Conservation (phyloP, 768 basidiomycete genomes). For the Trametopsis cervina region DNA sequence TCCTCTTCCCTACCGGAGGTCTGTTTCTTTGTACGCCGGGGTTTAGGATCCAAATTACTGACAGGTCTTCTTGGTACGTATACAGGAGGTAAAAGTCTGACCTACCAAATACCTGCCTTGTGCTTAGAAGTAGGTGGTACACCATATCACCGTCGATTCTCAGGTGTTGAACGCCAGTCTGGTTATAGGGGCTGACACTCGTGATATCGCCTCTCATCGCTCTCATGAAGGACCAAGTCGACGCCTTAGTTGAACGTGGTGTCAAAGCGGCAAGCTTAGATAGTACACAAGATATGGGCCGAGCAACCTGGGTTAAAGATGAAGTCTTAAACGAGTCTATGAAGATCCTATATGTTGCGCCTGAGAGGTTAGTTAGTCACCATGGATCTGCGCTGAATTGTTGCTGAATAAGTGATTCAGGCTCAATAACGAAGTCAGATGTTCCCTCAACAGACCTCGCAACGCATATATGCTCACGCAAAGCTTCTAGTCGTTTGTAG, state of each 20-base stretch:
- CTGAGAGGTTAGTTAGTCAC: slow-evolving; percentile 31
- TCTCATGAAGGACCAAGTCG: slow-evolving; percentile 88
- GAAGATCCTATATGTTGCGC: slow-evolving; percentile 43
- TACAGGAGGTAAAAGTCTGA: slow-evolving; percentile 32
- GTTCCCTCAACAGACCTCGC: neutral
- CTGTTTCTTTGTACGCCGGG: slow-evolving; percentile 1
- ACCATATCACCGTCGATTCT: neutral
- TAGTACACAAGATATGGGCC: slow-evolving; percentile 28
- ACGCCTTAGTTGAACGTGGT: slow-evolving; percentile 52
- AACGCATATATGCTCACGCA: neutral
- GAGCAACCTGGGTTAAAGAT: slow-evolving; percentile 27
- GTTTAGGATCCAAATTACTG: no score
- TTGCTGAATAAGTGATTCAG: slow-evolving; percentile 21
- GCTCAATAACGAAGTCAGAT: slow-evolving; percentile 34
- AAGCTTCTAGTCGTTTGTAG: slow-evolving; percentile 22
- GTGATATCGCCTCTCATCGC: slow-evolving; percentile 88
- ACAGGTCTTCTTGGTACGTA: neutral
- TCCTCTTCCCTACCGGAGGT: slow-evolving; percentile 35
- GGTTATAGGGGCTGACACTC: slow-evolving; percentile 63
- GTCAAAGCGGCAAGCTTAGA: slow-evolving; percentile 57
- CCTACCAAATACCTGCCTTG: slow-evolving; percentile 34
- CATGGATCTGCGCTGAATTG: neutral
- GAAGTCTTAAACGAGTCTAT: slow-evolving; percentile 31
- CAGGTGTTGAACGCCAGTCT: slow-evolving; percentile 6
- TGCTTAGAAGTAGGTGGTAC: slow-evolving; percentile 26